These are phyloP conservation scores for Erodium texanum DNA, from an alignment of 441 rosid genomes.

Conservation along the genomic window DNA sequence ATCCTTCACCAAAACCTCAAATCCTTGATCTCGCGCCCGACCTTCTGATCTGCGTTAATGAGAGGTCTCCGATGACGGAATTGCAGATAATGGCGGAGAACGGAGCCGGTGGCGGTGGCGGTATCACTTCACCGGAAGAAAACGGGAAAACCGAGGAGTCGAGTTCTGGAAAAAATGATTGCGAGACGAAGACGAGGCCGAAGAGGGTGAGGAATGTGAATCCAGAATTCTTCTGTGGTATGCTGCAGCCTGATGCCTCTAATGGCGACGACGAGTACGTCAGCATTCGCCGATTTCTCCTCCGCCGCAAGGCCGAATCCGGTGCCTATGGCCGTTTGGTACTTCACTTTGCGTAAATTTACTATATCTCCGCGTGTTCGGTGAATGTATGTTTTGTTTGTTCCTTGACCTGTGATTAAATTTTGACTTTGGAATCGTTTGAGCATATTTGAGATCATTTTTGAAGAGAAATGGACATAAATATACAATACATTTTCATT, in stretches of 20 bases:
- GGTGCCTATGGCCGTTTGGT: slow-evolving; percentile 59
- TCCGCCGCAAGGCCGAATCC: slow-evolving; percentile 58
- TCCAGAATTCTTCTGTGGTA: slow-evolving; percentile 60
- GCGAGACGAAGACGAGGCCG: neutral
- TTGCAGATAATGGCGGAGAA: neutral
- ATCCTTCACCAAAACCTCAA: neutral
- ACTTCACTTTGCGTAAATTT: slow-evolving; percentile 11
- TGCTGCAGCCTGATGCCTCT: slow-evolving; percentile 57
- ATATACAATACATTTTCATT: no score
- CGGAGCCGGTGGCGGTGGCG: neutral
- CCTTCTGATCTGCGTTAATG: neutral
- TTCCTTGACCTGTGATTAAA: neutral
- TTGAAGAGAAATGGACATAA: neutral
- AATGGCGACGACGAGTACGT: slow-evolving; percentile 56
- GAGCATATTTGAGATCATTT: neutral
- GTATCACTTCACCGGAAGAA: neutral
- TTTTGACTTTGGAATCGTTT: neutral
- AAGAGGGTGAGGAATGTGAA: slow-evolving; percentile 30
- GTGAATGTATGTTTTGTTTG: neutral
- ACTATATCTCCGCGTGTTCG: neutral
- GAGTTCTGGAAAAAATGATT: neutral
- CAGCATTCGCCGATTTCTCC: slow-evolving; percentile 76
- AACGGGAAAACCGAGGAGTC: no score
- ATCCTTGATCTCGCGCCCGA: neutral
- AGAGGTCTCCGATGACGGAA: neutral